These are phyloP conservation scores for Fusarium cyanostomum DNA, from an alignment of 2,329 filamentous ascomycete species.

Conservation along the genomic window DNA sequence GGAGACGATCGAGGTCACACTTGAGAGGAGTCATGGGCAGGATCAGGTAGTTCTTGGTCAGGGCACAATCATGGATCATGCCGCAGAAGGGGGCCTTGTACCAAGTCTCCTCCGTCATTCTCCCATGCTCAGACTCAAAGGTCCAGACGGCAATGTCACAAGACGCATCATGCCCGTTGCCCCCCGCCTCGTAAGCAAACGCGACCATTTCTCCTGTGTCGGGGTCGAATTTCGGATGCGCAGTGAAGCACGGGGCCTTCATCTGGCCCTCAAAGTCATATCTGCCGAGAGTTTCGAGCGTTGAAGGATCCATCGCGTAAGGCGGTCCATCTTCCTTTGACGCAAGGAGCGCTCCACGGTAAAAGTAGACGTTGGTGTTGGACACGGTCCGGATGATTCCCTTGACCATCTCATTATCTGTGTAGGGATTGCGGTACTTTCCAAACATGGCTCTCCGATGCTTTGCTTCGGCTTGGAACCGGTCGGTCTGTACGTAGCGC, in stretches of 20 bases:
- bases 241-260: slow-evolving; percentile 4
- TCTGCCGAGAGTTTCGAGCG: slow-evolving; percentile 6
- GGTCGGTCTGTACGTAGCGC: slow-evolving; percentile 14
- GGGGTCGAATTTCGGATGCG: slow-evolving; percentile 10
- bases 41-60: slow-evolving; percentile 20
- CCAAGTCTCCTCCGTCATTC: slow-evolving; percentile 5
- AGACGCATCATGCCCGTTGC: slow-evolving; percentile 6
- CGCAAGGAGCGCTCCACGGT: slow-evolving; percentile 7
- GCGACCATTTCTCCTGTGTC: slow-evolving; percentile 10
- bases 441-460: slow-evolving; percentile 13
- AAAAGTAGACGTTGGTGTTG: slow-evolving; percentile 22
- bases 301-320: slow-evolving; percentile 14
- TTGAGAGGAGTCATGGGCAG: slow-evolving; percentile 16
- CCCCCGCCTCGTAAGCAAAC: slow-evolving; percentile 9
- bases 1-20: neutral
- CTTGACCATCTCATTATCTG: slow-evolving; percentile 13
- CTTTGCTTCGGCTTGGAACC: neutral
- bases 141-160: slow-evolving; percentile 6
- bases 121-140: neutral
- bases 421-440: slow-evolving; percentile 17
- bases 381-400: slow-evolving; percentile 8
- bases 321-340: slow-evolving; percentile 16
- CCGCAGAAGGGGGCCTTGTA: slow-evolving; percentile 17
- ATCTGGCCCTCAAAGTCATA: slow-evolving; percentile 20
- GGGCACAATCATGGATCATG: slow-evolving; percentile 19